These are phyloP conservation scores for Uronychia setigera DNA, from an alignment of 73 alveolate species.

Conservation along the genomic window DNA sequence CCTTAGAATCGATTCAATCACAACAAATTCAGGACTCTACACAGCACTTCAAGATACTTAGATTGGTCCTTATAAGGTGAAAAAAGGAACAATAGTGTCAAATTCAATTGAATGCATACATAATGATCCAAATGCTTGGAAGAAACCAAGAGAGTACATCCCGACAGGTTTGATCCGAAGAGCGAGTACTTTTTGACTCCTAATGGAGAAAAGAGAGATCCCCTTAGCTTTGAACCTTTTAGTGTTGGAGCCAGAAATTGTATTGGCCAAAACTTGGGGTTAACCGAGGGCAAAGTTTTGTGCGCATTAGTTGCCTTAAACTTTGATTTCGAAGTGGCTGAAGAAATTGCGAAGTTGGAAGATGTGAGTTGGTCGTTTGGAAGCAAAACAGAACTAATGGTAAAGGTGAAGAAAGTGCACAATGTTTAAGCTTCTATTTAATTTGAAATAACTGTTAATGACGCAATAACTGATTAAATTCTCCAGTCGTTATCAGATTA, in stretches of 20 bases:
- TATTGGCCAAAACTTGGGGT: slow-evolving; percentile 51
- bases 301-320: too few species aligned
- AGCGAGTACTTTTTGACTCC: slow-evolving; percentile 42
- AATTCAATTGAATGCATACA: background rate
- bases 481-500: too few species aligned
- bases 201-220: slow-evolving; percentile 36
- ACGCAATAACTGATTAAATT: too few species aligned
- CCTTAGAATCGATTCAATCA: background rate
- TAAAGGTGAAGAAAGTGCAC: too few species aligned
- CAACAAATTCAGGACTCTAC: background rate
- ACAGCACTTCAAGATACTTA: background rate
- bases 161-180: slow-evolving; percentile 59
- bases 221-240: slow-evolving; percentile 45
- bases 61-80: background rate
- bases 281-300: slow-evolving; percentile 3
- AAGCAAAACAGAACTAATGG: too few species aligned
- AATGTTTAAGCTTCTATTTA: too few species aligned
- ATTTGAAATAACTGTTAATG: too few species aligned
- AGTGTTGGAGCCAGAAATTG: slow-evolving; percentile 44
- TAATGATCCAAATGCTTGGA: slow-evolving; percentile 4
- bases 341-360: too few species aligned
- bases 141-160: slow-evolving; percentile 41
- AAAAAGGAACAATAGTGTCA: background rate
- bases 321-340: too few species aligned
- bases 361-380: too few species aligned